Evolutionary conservation across 73 alveolate genomes (phyloP).

Genomic region (Paramecium tetraurelia): DNA sequence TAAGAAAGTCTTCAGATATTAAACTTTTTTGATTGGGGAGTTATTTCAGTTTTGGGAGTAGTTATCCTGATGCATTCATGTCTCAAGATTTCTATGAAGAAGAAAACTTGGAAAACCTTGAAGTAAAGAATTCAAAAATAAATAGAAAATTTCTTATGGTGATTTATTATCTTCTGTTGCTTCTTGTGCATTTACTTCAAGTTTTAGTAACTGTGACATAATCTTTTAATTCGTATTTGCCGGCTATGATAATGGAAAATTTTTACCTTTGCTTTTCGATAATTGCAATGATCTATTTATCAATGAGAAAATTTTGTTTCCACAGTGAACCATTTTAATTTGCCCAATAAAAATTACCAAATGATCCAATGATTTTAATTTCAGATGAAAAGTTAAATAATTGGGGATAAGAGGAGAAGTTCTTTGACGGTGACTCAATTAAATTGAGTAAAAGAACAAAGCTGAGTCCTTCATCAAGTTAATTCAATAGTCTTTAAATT

Average conservation of each 20-base stretch:
- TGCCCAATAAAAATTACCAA: neutral
- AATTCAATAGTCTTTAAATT: neutral
- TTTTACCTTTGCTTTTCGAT: neutral
- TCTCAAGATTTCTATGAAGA: neutral
- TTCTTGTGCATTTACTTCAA: neutral
- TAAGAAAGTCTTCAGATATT: neutral
- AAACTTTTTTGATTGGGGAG: neutral
- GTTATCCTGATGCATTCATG: neutral
- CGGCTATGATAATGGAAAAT: conserved; percentile 15
- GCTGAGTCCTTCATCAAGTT: neutral
- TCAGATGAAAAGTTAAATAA: neutral
- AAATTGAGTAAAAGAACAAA: neutral
- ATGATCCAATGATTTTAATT: neutral
- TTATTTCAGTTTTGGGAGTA: neutral
- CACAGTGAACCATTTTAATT: neutral
- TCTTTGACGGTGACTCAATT: neutral
- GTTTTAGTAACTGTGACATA: neutral
- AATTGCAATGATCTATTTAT: neutral
- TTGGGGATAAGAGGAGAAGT: neutral
- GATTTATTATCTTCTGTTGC: neutral
- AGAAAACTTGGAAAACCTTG: neutral
- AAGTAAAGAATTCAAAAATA: neutral
- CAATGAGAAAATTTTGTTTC: neutral
- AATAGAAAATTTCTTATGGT: neutral
- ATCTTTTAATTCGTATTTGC: neutral